Percentiles rank a stretch among this genome's conserved stretches.
Evolutionary conservation across 345 rosid species (phyloP).

Genomic region (Salix brachista): DNA sequence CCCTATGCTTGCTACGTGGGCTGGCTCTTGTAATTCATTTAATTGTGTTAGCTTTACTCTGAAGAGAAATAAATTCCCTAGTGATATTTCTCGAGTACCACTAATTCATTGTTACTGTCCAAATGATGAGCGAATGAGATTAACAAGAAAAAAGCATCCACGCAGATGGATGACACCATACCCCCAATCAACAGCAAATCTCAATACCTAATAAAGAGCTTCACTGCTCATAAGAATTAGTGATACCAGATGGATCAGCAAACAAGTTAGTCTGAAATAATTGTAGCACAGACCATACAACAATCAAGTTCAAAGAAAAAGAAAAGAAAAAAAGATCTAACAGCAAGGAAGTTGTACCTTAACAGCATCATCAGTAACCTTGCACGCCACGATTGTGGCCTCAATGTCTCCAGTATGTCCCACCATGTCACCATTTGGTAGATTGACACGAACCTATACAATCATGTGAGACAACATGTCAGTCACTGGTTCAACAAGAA

Average conservation of each 20-base stretch:
- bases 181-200: not conserved
- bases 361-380: conserved; percentile 86
- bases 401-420: conserved; percentile 94
- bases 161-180: not conserved
- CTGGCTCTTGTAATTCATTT: not conserved
- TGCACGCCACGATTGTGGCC: conserved; percentile 82
- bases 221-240: not conserved
- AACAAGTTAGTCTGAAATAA: not conserved
- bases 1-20: not conserved
- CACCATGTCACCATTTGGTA: conserved; percentile 95
- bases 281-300: not conserved
- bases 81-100: not conserved
- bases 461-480: not conserved
- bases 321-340: not conserved
- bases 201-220: not conserved
- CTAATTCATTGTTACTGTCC: not conserved
- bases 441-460: conserved; percentile 74
- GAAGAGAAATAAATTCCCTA: not conserved
- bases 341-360: conserved; percentile 42
- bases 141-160: not conserved
- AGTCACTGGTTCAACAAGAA: not conserved
- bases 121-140: not conserved
- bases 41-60: not conserved
- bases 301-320: not conserved
- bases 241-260: not conserved